phyloP scores from a whole-genome alignment of 495 filamentous ascomycete species.

The Xylaria acuta region DNA sequence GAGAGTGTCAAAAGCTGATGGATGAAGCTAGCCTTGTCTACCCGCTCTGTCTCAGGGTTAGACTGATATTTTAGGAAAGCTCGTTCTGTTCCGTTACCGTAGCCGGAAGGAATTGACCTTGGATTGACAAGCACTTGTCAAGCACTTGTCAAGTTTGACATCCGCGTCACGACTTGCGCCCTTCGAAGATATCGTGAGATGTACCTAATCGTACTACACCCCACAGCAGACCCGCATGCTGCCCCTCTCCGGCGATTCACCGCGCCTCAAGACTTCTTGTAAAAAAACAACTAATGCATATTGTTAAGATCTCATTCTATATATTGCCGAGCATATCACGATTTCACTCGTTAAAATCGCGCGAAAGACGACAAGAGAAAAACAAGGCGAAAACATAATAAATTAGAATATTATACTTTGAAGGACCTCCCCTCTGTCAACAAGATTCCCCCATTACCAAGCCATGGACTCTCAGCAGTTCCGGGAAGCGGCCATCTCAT shows the following conservation, averaged over 20 bases:
- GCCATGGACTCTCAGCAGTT: constrained; percentile 86
- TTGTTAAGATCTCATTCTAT: not conserved
- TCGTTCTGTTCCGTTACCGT: not conserved
- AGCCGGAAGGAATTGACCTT: not conserved
- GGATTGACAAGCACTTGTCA: not conserved
- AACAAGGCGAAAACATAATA: not conserved
- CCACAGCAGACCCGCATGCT: constrained; percentile 2
- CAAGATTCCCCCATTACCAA: not conserved
- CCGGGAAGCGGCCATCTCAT: constrained; percentile 77
- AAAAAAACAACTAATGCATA: not conserved
- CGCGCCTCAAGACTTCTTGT: not conserved
- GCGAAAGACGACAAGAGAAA: not conserved
- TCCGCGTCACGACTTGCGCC: not conserved
- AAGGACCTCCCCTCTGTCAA: not conserved
- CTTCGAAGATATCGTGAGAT: not conserved
- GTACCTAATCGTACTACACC: not conserved
- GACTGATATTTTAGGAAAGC: too few species aligned
- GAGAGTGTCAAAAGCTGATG: not conserved
- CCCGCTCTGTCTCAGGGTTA: too few species aligned
- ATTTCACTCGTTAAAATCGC: not conserved
- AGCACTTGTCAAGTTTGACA: not conserved
- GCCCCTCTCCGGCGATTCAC: constrained; percentile 2
- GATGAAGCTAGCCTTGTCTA: not conserved
- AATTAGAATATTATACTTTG: constrained; percentile 7
- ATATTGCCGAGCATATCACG: not conserved